phyloP scores from a whole-genome alignment of 2,329 filamentous ascomycete species.

The Dryadomyces quercivorus region DNA sequence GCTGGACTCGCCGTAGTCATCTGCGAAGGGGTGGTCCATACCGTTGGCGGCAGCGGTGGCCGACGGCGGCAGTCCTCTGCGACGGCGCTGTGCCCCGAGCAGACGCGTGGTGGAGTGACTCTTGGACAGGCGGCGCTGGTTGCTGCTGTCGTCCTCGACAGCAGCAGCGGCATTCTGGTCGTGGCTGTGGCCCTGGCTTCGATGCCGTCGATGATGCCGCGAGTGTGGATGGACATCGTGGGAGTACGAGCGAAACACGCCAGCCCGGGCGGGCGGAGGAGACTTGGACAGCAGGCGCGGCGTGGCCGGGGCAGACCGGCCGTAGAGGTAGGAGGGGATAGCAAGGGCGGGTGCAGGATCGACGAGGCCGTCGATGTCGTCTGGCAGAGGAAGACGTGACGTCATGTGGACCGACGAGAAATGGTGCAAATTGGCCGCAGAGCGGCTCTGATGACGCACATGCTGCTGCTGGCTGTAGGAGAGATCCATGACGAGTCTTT shows the following conservation, averaged over 20 bases:
- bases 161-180: neutral
- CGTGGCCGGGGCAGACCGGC: slow-evolving; percentile 51
- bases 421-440: slow-evolving; percentile 45
- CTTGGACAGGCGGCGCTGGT: slow-evolving; percentile 30
- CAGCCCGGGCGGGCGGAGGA: slow-evolving; percentile 21
- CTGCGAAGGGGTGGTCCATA: neutral
- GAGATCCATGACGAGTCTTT: slow-evolving; percentile 36
- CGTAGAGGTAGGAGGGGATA: slow-evolving; percentile 45
- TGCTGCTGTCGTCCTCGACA: neutral
- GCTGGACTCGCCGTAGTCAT: slow-evolving; percentile 23
- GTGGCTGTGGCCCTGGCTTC: neutral
- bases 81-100: slow-evolving; percentile 9
- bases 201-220: too few relatives aligned
- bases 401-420: slow-evolving; percentile 53
- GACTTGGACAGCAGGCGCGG: slow-evolving; percentile 50
- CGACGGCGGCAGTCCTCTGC: slow-evolving; percentile 6
- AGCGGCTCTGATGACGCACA: slow-evolving; percentile 45
- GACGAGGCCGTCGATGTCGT: slow-evolving; percentile 26
- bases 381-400: slow-evolving; percentile 44
- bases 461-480: slow-evolving; percentile 49
- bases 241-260: neutral
- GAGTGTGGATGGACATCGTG: neutral
- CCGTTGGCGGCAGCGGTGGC: neutral
- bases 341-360: slow-evolving; percentile 14
- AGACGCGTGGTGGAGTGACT: slow-evolving; percentile 53